Conservation (phyloP, 1,284 basidiomycete species). For the Farysia itapuensis region DNA sequence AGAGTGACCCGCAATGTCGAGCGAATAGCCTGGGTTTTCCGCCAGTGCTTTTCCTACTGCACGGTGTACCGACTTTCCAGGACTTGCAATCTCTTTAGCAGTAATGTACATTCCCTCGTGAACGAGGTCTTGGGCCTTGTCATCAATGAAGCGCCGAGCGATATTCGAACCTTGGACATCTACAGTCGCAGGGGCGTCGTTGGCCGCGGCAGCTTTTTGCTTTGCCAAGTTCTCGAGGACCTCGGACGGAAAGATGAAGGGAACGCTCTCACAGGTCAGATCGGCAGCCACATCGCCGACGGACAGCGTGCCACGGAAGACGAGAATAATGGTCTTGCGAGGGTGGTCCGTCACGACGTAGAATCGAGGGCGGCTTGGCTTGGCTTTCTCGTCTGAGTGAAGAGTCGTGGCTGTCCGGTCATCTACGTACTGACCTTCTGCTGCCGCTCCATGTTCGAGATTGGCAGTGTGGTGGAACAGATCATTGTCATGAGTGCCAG, state of each 20-base stretch:
- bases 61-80: constrained; percentile 74
- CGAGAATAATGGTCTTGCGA: constrained; percentile 42
- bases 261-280: constrained; percentile 53
- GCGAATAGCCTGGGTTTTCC: constrained; percentile 70
- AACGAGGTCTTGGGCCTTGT: constrained; percentile 10
- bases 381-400: constrained; percentile 7
- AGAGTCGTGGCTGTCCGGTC: neutral
- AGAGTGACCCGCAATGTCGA: constrained; percentile 71
- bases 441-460: constrained; percentile 28
- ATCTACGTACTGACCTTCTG: constrained; percentile 35
- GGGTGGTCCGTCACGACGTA: constrained; percentile 54
- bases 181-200: neutral
- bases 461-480: constrained; percentile 49
- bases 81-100: constrained; percentile 74
- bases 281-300: constrained; percentile 57
- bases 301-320: constrained; percentile 52
- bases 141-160: constrained; percentile 1
- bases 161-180: neutral
- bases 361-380: constrained; percentile 43
- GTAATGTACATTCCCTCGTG: constrained; percentile 75
- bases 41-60: constrained; percentile 72
- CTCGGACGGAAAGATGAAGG: constrained; percentile 16
- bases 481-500: constrained; percentile 47
- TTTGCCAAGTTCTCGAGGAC: constrained; percentile 10
- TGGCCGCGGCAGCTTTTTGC: neutral